Evolutionary conservation across 768 basidiomycete genomes (phyloP), one percentile per base, ranked within the genome.

Genomic region (Crucibulum laeve): DNA sequence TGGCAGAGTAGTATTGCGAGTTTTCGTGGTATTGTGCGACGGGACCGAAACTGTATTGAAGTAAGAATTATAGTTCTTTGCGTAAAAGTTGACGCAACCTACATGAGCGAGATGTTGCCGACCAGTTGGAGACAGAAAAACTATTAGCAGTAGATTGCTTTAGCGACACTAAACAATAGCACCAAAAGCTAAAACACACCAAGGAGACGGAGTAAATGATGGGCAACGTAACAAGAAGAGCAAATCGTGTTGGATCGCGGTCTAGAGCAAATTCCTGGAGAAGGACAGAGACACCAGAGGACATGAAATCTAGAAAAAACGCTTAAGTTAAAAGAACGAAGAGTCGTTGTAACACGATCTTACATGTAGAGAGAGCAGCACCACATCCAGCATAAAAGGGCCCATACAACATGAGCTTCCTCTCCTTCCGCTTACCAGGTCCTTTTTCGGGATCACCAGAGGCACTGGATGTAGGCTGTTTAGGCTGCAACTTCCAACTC

Each of bases 11-110:
- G 60, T 80, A 92, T 49, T 75, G 77, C 0, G 88, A 91, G 57
- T 91, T 91, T 50, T 91, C 81, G 53, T 87, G 82, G 53, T 82
- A 88, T 52, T 92, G 90, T 1, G 84, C 76, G 38, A 92, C 83
- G 18, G 90, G 90, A n/a, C 90, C 90, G 44, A 91, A 47, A 14
- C 69, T 71, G 32, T 4, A 8, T 17, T 25, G 17, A 65, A 18
- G 23, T 50, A 39, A 36, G 46, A 42, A 69, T 34, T 15, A 47
- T 50, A 30, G 45, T 46, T 6, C 8, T 48, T 63, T 18, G 44
- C 67, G 65, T 38, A 19, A n/a, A 18, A 15, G 19, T n/a, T 21
- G 32, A 38, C 24, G 18, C 19, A 5, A 59, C 67, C 7, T 41
- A 69, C 68, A 82, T 72, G 53, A 84, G 75, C 15, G 74, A 75